Evolutionary conservation across 2,329 filamentous ascomycete genomes (phyloP).

Genomic region (Fusarium fujikuroi): DNA sequence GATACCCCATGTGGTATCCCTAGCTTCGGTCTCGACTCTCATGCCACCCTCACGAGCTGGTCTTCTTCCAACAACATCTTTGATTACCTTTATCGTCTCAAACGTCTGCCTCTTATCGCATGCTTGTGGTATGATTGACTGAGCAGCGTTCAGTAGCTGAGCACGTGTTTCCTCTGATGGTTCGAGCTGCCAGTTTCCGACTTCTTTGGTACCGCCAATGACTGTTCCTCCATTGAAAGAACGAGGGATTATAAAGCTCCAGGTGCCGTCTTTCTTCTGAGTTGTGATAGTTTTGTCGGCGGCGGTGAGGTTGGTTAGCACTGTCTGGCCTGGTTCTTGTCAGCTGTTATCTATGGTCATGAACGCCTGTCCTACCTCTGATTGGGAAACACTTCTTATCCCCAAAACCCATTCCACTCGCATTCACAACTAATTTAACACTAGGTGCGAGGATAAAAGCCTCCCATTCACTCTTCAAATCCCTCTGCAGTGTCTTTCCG

Average conservation of each 20-base stretch:
- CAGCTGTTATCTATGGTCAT: not conserved
- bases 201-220: conserved; percentile 73
- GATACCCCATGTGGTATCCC: conserved; percentile 3
- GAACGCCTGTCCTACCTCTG: conserved; percentile 34
- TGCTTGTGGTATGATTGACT: conserved; percentile 24
- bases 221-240: conserved; percentile 71
- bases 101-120: not conserved
- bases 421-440: conserved; percentile 47
- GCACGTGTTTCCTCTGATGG: conserved; percentile 60
- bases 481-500: conserved; percentile 43
- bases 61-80: conserved; percentile 59
- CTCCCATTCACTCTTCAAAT: conserved; percentile 48
- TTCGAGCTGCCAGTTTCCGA: conserved; percentile 63
- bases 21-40: conserved; percentile 50
- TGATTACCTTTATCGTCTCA: conserved; percentile 47
- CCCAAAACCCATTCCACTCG: conserved; percentile 49
- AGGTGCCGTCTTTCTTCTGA: conserved; percentile 70
- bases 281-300: conserved; percentile 61
- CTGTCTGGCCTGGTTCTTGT: conserved; percentile 46
- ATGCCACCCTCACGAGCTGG: conserved; percentile 60
- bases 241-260: conserved; percentile 71
- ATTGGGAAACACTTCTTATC: conserved; percentile 50
- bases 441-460: conserved; percentile 40
- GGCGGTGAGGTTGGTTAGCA: conserved; percentile 51
- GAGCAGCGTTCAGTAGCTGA: conserved; percentile 29